Evolutionary conservation across 2,329 filamentous ascomycete genomes (phyloP).

Genomic region (Arachnomyces sp.): DNA sequence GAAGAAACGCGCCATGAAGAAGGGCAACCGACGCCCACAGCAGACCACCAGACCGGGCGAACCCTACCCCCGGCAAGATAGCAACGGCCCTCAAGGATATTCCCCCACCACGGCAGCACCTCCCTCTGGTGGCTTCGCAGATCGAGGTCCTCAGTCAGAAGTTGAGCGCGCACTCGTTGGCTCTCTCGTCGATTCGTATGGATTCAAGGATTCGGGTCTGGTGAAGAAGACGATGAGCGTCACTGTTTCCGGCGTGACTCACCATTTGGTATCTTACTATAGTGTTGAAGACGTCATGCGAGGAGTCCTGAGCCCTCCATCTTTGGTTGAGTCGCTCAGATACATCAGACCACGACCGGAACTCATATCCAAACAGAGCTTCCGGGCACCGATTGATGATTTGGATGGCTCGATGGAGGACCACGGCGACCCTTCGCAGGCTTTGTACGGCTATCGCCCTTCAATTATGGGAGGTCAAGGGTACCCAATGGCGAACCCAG

Average conservation of each 20-base stretch:
- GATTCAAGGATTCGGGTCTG: conserved; percentile 72
- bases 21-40: conserved; percentile 44
- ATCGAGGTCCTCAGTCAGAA: conserved; percentile 35
- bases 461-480: conserved; percentile 26
- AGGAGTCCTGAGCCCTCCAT: conserved; percentile 51
- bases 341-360: conserved; percentile 49
- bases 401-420: conserved; percentile 39
- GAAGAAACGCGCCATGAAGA: conserved; percentile 76
- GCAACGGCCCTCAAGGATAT: conserved; percentile 28
- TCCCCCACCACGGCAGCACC: conserved; percentile 30
- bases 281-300: conserved; percentile 67
- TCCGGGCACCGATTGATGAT: conserved; percentile 58
- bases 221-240: conserved; percentile 92
- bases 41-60: conserved; percentile 42
- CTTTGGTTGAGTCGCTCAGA: conserved; percentile 44
- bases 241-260: conserved; percentile 61
- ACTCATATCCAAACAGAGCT: conserved; percentile 56
- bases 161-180: conserved; percentile 59
- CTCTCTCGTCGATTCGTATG: conserved; percentile 80
- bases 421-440: conserved; percentile 29
- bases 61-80: conserved; percentile 41
- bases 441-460: conserved; percentile 34
- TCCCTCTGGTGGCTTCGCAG: conserved; percentile 22
- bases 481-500: conserved; percentile 28
- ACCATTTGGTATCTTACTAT: conserved; percentile 88